Percentiles rank a stretch among this genome's conserved stretches.
Evolutionary conservation across 306 rosid species (phyloP).

Genomic region (Ammopiptanthus mongolicus): DNA sequence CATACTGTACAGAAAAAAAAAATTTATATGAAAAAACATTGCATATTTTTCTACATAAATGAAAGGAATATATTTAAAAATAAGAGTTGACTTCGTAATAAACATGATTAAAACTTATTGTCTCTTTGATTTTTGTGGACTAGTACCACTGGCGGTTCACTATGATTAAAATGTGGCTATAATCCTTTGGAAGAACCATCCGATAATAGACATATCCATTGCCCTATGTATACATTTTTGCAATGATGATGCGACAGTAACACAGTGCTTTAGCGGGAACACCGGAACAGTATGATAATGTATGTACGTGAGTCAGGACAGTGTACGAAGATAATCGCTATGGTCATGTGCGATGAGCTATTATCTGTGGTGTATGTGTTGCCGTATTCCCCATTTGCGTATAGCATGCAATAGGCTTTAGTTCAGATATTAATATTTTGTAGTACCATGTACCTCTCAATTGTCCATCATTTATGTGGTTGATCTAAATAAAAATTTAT

Average conservation of each 20-base stretch:
- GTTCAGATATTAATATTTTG: background rate
- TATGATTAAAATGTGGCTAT: background rate
- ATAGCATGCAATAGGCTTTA: too few species aligned
- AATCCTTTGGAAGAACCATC: background rate
- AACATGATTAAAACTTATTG: background rate
- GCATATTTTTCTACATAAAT: too few species aligned
- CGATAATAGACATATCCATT: background rate
- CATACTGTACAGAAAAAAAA: too few species aligned
- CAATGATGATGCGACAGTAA: background rate
- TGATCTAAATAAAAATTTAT: too few species aligned
- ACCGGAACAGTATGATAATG: background rate
- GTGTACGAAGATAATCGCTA: background rate
- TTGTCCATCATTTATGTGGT: too few species aligned
- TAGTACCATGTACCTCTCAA: background rate
- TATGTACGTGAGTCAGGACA: background rate
- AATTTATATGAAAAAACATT: too few species aligned
- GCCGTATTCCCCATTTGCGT: background rate
- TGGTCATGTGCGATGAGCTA: background rate
- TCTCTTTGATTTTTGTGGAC: background rate
- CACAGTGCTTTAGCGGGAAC: background rate
- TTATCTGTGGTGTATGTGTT: background rate
- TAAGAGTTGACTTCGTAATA: background rate
- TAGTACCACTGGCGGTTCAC: background rate
- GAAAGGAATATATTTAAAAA: background rate
- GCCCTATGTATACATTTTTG: background rate